Conservation (phyloP, 2,329 filamentous ascomycete species). For the Salinomyces thailandicus region DNA sequence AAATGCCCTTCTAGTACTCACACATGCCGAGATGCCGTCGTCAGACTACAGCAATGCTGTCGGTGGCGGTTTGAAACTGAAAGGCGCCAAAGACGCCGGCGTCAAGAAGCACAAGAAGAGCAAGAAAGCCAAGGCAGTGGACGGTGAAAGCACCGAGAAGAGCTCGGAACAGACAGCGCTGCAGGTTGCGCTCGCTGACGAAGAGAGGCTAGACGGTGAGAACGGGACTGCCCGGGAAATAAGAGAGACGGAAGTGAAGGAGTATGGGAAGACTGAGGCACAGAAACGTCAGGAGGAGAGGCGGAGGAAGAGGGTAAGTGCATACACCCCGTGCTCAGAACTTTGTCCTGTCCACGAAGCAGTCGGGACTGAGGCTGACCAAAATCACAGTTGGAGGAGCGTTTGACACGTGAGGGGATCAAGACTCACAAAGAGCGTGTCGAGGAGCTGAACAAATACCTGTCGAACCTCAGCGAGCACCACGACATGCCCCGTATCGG, state of each 20-base stretch:
- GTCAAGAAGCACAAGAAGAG: constrained; percentile 57
- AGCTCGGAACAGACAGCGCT: constrained; percentile 15
- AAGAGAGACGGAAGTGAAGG: constrained; percentile 15
- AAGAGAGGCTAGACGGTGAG: constrained; percentile 14
- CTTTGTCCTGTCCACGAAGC: no score
- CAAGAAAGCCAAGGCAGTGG: constrained; percentile 8
- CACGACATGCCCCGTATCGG: constrained; percentile 75
- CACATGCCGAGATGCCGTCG: constrained; percentile 52
- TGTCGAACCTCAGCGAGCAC: constrained; percentile 87
- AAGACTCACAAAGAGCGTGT: constrained; percentile 97
- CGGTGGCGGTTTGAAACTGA: constrained; percentile 73
- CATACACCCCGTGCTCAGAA: no score
- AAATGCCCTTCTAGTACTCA: no score
- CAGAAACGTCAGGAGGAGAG: constrained; percentile 73
- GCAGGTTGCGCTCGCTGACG: constrained; percentile 26
- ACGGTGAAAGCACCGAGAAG: constrained; percentile 13
- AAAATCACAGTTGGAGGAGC: constrained; percentile 65
- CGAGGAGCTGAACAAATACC: constrained; percentile 87
- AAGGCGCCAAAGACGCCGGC: constrained; percentile 57
- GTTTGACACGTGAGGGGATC: constrained; percentile 70
- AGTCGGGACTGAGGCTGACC: no score
- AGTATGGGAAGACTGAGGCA: constrained; percentile 63
- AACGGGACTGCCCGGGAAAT: constrained; percentile 8
- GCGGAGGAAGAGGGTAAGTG: constrained; percentile 64
- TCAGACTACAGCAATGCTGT: constrained; percentile 63